Evolutionary conservation across 2,329 filamentous ascomycete genomes (phyloP), one percentile per base, ranked within the genome.

Genomic region (Fusarium paranaense): DNA sequence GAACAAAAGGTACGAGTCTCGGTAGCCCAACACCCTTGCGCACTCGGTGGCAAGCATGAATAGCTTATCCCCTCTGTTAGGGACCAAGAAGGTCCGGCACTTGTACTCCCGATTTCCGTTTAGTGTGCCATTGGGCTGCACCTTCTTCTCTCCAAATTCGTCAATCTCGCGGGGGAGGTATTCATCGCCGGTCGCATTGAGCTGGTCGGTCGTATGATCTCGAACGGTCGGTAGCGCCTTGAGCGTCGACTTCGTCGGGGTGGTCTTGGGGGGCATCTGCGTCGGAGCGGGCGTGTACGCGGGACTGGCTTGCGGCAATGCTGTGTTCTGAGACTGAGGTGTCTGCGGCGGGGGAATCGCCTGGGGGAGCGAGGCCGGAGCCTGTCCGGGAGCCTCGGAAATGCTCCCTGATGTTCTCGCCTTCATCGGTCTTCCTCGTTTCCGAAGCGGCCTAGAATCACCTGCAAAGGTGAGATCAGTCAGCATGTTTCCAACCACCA

Each of bases 1-100:
- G 87, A 99, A 99, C 18, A 99, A 87, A 38, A 99, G 88, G 82
- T 99, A 99, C n/a, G 95, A 98, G 83, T 99, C 97, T 70, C 97
- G 90, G 82, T 99, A 99, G 56, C 95, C 94, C 25, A 98, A 87
- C 5, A 98, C 95, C 75, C 97, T 91, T 27, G 97, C 97, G 81
- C 97, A 98, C 84, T 99, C 97, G 18, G 97, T 99, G 38, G 97
- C 97, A 62, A 99, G 90, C 97, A 99, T 99, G 85, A 98, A 99
- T 7, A 98, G 89, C 84, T 98, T 98, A 75, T 97, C 93, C 32
- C 94, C 95, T 77, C 97, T 89, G 79, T 97, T 92, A 20, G 96
- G 95, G 5, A 99, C 95, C 74, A 94, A 91, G 82, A 99, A 99
- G 1, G 96, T 98, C 73, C 95, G 90, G 83, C 96, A 98, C 81